Evolutionary conservation across 2,329 filamentous ascomycete genomes (phyloP), one percentile per base, ranked within the genome.

Genomic region (Karstenula rhodostoma): DNA sequence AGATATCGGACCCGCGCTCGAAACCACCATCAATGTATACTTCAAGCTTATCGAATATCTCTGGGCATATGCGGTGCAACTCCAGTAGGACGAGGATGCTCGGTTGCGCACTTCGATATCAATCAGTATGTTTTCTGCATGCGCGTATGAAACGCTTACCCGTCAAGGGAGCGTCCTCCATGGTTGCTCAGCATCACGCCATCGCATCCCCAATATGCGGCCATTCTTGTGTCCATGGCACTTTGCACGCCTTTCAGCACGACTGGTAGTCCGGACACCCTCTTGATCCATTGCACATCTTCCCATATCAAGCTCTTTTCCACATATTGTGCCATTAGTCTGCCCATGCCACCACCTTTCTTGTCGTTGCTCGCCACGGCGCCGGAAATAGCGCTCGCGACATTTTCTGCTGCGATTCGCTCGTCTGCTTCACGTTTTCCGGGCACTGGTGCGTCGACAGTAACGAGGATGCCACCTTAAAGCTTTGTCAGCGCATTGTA

Each of bases 11-110:
- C 0, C 89, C 89, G 19, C 88, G 79, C n/a, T 83, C 81, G 32
- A 91, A 82, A 0, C 89, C 89, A 0, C 88, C 87, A 63, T 91
- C 89, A 4, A 91, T 78, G 55, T 84, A 86, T 0, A 91, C 84
- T 67, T 90, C 86, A 72, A 90, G 80, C 55, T 77, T 76, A 27
- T 84, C 81, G 54, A 90, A 87, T 0, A 91, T 81, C 57, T 85
- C 80, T 0, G 88, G 88, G 44, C 84, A 87, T 63, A 84, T 84
- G 65, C 83, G 82, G 59, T 87, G 87, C 62, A 91, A 80, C 75
- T 91, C 88, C 0, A 91, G 75, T 4, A 91, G 71, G 0, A 87
- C 82, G 35, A 90, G 72, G 32, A 91, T 80, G 0, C 85, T 82
- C 0, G 88, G 79, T 2, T 84, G 83, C 0, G 81, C 78, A 4